Evolutionary conservation across 305 asterid species (phyloP), one percentile per base, ranked within the genome.

Genomic region (Fraxinus floribunda): DNA sequence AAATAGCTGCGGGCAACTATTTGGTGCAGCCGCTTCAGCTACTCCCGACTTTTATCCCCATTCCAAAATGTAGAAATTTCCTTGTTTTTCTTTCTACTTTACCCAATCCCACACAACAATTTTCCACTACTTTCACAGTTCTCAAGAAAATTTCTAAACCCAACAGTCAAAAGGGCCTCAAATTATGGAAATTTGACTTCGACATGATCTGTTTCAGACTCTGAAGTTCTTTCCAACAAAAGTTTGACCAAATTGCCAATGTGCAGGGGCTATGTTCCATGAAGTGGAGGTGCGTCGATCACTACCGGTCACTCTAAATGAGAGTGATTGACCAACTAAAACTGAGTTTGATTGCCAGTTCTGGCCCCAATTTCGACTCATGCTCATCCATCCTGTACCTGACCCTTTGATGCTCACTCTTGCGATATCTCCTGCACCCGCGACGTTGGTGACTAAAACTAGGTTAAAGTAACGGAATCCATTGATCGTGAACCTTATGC

Each of bases 311-410:
- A 94, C 95, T 52, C 97, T 84, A 83, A 94, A 92, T 3, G 98
- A 93, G 62, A 94, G 90, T 11, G 92, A 52, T 87, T 94, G 98
- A 41, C 97, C 98, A 7, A 71, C 87, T 79, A 94, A 78, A 44
- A 78, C 81, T 0, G 89, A 78, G 80, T 87, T 93, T 0, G 97
- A 85, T 83, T 94, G 94, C 97, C 97, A 94, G 38, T 94, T 94
- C 39, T 94, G 98, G 3, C 98, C 98, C 98, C 98, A 94, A 87
- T 94, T 94, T 0, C 97, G 84, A 82, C 95, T 92, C 97, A 94
- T 79, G 41, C 32, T 74, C 62, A 93, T 88, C 98, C 98, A 94
- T 4, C 86, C 87, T 0, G 92, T 94, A 70, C 78, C 81, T 1
- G 94, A 3, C 15, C 95, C 95, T 20, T 91, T 91, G 3, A 91